Evolutionary conservation across 2,329 filamentous ascomycete species (phyloP).

Genomic region (Rhexocercosporidium sp.): DNA sequence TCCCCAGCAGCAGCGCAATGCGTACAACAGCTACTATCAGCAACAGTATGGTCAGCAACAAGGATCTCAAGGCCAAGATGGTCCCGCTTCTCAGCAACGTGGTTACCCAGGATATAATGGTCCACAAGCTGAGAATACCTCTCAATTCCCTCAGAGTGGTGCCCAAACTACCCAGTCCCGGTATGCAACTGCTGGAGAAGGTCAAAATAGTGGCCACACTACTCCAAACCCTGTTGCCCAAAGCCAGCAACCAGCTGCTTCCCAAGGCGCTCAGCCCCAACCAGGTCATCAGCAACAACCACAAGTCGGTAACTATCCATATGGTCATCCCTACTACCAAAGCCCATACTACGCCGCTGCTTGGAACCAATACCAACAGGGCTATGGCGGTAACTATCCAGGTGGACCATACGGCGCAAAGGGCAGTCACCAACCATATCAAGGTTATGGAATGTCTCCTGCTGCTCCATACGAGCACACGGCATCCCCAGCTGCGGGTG

Average conservation of each 20-base stretch:
- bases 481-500: constrained; percentile 42
- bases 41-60: constrained; percentile 58
- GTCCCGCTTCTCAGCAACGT: constrained; percentile 73
- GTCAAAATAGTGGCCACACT: constrained; percentile 85
- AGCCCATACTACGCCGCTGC: constrained; percentile 67
- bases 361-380: constrained; percentile 59
- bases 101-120: constrained; percentile 77
- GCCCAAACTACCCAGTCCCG: constrained; percentile 64
- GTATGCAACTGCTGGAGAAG: constrained; percentile 66
- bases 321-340: constrained; percentile 63
- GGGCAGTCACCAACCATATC: constrained; percentile 42
- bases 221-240: constrained; percentile 81
- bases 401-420: constrained; percentile 43
- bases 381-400: constrained; percentile 46
- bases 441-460: constrained; percentile 43
- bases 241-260: constrained; percentile 53
- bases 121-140: constrained; percentile 66
- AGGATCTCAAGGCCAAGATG: constrained; percentile 71
- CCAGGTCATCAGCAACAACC: constrained; percentile 56
- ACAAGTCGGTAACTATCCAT: constrained; percentile 54
- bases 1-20: constrained; percentile 72
- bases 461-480: constrained; percentile 43
- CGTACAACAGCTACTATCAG: constrained; percentile 76
- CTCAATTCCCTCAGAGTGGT: constrained; percentile 76
- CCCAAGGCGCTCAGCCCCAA: constrained; percentile 48